Conservation (phyloP, 2,329 filamentous ascomycete genomes). For the Claviceps capensis region DNA sequence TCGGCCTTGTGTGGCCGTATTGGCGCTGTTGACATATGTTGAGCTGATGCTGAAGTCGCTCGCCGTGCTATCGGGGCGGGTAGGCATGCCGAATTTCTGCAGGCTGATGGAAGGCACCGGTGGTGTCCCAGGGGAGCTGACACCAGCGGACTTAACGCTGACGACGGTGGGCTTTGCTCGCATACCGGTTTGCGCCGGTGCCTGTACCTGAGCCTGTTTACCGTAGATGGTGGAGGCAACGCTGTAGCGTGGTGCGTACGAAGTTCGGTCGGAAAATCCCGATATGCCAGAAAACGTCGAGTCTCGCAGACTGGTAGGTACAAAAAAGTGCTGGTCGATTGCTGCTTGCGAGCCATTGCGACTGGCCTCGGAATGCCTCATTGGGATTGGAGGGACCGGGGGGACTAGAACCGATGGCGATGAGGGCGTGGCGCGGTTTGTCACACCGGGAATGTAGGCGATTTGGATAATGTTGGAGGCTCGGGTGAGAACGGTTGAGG, state of each 20-base stretch:
- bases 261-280: slow-evolving; percentile 45
- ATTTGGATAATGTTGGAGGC: slow-evolving; percentile 99
- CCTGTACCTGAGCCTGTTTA: slow-evolving; percentile 70
- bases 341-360: slow-evolving; percentile 38
- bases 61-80: slow-evolving; percentile 37
- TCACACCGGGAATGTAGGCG: slow-evolving; percentile 95
- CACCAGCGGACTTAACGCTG: slow-evolving; percentile 64
- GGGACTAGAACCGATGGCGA: slow-evolving; percentile 71
- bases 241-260: slow-evolving; percentile 51
- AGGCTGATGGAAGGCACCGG: slow-evolving; percentile 62
- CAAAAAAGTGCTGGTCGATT: slow-evolving; percentile 83
- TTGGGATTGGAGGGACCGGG: slow-evolving; percentile 87
- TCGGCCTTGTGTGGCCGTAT: slow-evolving; percentile 41
- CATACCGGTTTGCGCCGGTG: slow-evolving; percentile 76
- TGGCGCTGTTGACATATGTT: slow-evolving; percentile 53
- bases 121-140: slow-evolving; percentile 43
- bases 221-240: slow-evolving; percentile 91
- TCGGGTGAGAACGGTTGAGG: slow-evolving; percentile 85
- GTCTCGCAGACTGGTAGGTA: slow-evolving; percentile 78
- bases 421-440: slow-evolving; percentile 75
- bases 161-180: slow-evolving; percentile 85
- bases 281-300: slow-evolving; percentile 78
- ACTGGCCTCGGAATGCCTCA: slow-evolving; percentile 35
- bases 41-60: slow-evolving; percentile 55
- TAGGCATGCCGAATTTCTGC: slow-evolving; percentile 35